Evolutionary conservation across 371 early-diverging fungal genomes (phyloP).

Genomic region (Encephalitozoon romaleae): DNA sequence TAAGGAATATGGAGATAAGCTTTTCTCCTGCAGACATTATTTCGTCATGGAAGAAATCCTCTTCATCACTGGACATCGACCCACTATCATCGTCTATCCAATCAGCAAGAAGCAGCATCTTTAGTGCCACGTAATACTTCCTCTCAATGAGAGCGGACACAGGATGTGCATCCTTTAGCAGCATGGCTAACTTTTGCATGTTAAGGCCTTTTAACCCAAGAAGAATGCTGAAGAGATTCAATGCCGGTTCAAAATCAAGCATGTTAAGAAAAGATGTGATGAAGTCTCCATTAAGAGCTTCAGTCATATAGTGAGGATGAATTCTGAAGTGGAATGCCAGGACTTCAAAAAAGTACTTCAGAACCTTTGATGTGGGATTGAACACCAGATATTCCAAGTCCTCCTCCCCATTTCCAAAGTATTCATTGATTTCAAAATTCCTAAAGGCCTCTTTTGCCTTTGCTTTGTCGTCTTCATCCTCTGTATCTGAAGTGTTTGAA

Average conservation of each 20-base stretch:
- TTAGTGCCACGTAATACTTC: neutral
- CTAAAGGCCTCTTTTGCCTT: neutral
- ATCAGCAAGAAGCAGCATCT: constrained; percentile 5
- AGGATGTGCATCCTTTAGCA: neutral
- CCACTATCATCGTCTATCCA: neutral
- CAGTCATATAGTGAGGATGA: neutral
- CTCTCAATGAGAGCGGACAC: neutral
- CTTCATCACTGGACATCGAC: constrained; percentile 5
- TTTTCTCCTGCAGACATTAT: neutral
- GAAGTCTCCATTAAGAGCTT: neutral
- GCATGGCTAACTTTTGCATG: constrained; percentile 2
- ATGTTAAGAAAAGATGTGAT: neutral
- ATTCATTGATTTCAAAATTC: neutral
- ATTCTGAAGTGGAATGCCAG: constrained; percentile 9
- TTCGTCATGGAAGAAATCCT: neutral
- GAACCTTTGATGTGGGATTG: neutral
- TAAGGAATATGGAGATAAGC: neutral
- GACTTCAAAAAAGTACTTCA: constrained; percentile 10
- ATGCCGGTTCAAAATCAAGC: neutral
- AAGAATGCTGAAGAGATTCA: neutral
- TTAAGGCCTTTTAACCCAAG: neutral
- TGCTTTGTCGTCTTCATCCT: neutral
- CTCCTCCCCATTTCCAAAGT: neutral
- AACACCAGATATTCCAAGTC: neutral
- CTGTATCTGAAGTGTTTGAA: neutral